Evolutionary conservation across 331 rosid genomes (phyloP), one percentile per base, ranked within the genome.

Genomic region (Dryas integrifolia): DNA sequence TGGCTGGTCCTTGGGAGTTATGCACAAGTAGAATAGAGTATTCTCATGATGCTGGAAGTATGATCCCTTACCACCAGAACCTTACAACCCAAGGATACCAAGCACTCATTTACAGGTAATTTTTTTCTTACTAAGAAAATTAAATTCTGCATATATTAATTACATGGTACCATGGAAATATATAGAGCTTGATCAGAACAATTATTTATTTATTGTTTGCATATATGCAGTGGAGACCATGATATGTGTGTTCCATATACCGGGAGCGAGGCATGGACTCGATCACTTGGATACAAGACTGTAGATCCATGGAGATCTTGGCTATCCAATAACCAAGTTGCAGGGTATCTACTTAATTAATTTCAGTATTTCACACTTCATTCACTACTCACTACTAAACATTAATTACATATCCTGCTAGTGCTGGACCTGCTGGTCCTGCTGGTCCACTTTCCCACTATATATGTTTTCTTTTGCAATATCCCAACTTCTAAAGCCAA

Each of bases 231-330:
- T 46, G 90, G 90, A 63, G 90, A 86, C 72, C 90, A 86, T 70
- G 87, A 86, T 18, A 80, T 83, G 87, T 80, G 89, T 69, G 90
- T 86, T 47, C 90, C 90, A 52, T 86, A 48, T 63, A 86, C 90
- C 5, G 90, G 87, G 52, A 83, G 65, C 49, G 66, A 83, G 63
- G 87, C 87, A 38, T 86, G 90, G 90, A 86, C 90, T 11, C 41
- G 72, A 30, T 86, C 90, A 16, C 81, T 86, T 35, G 84, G 90
- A 26, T 83, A 83, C 39, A 57, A 81, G 58, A 74, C 76, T 55
- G 44, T 67, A 1, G 88, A 83, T 59, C 70, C 70, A 15, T 83
- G 90, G 90, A 83, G 88, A 70, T 39, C 79, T 46, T 86, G 90
- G 90, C 1, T 14, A 4, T 78, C 82, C 51, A 70, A 70, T 58